Conservation (phyloP, 495 filamentous ascomycete species). For the Penicillium dipodomyicola region DNA sequence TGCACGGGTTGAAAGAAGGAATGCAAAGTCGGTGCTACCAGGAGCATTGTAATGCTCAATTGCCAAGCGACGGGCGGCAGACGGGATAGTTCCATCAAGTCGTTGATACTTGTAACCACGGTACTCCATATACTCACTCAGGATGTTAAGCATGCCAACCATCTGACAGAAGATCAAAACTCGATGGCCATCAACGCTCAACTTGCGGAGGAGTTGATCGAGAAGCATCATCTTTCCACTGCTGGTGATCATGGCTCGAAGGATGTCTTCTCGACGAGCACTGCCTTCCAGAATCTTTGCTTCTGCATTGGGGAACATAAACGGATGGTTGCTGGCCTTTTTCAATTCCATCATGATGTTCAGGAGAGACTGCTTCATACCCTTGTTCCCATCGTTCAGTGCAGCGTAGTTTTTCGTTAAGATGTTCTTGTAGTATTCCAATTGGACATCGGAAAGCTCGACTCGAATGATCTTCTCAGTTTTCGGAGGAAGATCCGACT, state of each 20-base stretch:
- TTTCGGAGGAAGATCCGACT: conserved; percentile 93
- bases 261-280: conserved; percentile 76
- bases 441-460: conserved; percentile 89
- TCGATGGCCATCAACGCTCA: conserved; percentile 87
- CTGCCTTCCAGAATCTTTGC: conserved; percentile 77
- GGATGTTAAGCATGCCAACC: conserved; percentile 97
- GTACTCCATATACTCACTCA: conserved; percentile 86
- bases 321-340: conserved; percentile 97
- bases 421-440: conserved; percentile 99
- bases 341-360: conserved; percentile 99
- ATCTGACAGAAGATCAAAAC: conserved; percentile 99
- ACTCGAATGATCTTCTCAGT: conserved; percentile 98
- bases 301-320: conserved; percentile 94
- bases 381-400: conserved; percentile 81
- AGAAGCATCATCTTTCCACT: conserved; percentile 99
- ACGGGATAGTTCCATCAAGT: conserved; percentile 90
- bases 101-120: conserved; percentile 90
- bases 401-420: conserved; percentile 95
- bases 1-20: conserved; percentile 90
- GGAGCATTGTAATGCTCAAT: conserved; percentile 98
- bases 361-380: conserved; percentile 87
- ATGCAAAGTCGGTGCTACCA: conserved; percentile 91
- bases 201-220: conserved; percentile 85
- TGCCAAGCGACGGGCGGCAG: conserved; percentile 77
- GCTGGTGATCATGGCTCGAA: conserved; percentile 87